These are phyloP conservation scores for Metschnikowia colocasiae DNA, from an alignment of 805 yeast species.

Conservation along the genomic window DNA sequence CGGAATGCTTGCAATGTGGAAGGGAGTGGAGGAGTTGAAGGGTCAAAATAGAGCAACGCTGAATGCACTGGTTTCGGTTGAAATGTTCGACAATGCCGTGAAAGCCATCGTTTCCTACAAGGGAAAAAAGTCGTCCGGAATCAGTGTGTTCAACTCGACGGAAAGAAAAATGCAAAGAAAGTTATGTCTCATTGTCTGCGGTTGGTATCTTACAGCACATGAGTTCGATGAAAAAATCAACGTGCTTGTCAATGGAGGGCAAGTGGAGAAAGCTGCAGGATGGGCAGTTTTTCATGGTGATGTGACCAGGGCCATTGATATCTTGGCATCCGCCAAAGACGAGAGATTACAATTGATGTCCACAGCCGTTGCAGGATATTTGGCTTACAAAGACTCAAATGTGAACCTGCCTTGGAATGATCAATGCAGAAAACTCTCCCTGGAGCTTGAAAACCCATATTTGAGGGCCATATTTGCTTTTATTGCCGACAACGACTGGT, in stretches of 20 bases:
- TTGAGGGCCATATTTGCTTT: constrained; percentile 89
- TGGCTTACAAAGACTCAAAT: constrained; percentile 55
- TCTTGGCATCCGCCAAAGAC: constrained; percentile 69
- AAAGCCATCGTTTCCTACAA: constrained; percentile 48
- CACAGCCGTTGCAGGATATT: constrained; percentile 77
- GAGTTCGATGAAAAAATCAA: constrained; percentile 70
- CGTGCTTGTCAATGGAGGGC: constrained; percentile 53
- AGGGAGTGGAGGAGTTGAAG: constrained; percentile 51
- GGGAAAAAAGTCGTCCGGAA: constrained; percentile 45
- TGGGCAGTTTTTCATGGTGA: constrained; percentile 97
- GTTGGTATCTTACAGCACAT: constrained; percentile 79
- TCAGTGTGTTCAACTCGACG: constrained; percentile 43
- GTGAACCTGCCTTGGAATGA: constrained; percentile 85
- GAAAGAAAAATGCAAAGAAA: constrained; percentile 63
- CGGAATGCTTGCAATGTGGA: constrained; percentile 91
- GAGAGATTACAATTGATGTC: constrained; percentile 76
- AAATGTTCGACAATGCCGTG: constrained; percentile 49
- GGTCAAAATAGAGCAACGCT: constrained; percentile 44
- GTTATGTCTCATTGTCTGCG: constrained; percentile 77
- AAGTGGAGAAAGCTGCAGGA: constrained; percentile 89
- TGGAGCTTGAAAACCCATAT: constrained; percentile 88
- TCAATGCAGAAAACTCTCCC: constrained; percentile 82
- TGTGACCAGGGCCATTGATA: constrained; percentile 72
- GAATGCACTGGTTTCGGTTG: constrained; percentile 24
- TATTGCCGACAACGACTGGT: constrained; percentile 93